A percentile compares a stretch with the other conserved stretches of the same genome.
Evolutionary conservation across 306 rosid genomes (phyloP).

Genomic region (Rosa multiflora): DNA sequence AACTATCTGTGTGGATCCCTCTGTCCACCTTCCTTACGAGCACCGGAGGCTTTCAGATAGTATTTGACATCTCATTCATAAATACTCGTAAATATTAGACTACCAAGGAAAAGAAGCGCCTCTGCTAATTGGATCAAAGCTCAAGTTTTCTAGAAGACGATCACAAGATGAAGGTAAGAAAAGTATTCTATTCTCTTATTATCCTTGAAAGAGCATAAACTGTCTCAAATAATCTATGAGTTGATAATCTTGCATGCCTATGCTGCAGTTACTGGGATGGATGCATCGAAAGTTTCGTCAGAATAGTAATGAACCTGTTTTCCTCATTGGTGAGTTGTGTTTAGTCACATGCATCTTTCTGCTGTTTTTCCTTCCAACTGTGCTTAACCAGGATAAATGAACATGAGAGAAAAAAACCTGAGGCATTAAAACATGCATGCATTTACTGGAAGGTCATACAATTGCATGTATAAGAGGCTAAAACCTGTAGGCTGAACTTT

Average conservation of each 20-base stretch:
- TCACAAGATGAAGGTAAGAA: constrained; percentile 68
- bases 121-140: constrained; percentile 42
- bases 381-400: constrained; percentile 6
- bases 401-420: not conserved
- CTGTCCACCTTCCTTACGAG: too few relatives aligned
- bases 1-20: too few relatives aligned
- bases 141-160: constrained; percentile 28
- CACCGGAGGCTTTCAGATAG: constrained; percentile 32
- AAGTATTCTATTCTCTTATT: constrained; percentile 7
- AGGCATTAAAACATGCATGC: not conserved
- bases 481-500: not conserved
- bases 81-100: constrained; percentile 29
- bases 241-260: constrained; percentile 32
- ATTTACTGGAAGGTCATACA: not conserved
- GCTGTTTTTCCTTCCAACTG: constrained; percentile 10
- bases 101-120: constrained; percentile 25
- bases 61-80: constrained; percentile 39
- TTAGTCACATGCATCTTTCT: constrained; percentile 12
- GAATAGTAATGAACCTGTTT: constrained; percentile 67
- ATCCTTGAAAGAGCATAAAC: not conserved
- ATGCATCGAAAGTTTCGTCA: constrained; percentile 96
- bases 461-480: not conserved
- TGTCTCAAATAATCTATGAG: constrained; percentile 8
- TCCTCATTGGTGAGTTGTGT: constrained; percentile 63
- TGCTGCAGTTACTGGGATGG: constrained; percentile 84